Evolutionary conservation across 768 basidiomycete genomes (phyloP), one percentile per base, ranked within the genome.

Genomic region (Saitozyma podzolica): DNA sequence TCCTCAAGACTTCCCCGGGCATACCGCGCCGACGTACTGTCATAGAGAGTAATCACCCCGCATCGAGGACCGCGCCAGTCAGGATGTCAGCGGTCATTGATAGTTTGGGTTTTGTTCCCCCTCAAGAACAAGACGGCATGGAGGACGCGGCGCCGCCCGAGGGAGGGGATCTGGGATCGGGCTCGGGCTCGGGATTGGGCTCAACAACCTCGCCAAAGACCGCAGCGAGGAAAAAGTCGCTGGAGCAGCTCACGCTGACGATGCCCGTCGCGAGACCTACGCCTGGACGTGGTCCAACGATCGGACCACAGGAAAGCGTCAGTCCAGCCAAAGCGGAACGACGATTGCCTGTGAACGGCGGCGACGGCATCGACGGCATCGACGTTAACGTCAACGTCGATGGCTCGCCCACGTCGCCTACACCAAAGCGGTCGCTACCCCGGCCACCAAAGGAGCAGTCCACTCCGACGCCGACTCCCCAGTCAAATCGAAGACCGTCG

Each of bases 391-490:
- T 60, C 45, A 10, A 16, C 45, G n/a, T 47, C 37, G 45, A 11
- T 13, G 45, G 45, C 13, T 65, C 66, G 13, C 68, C 70, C 3
- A 41, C 59, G 10, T 75, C 74, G 6, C 64, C 67, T 0, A 58
- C 62, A 7, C 61, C 74, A 0, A 66, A 56, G 50, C 57, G 74
- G 42, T 69, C 72, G 2, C 61, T 76, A 19, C 74, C 74, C 43
- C 63, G 68, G 29, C 74, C 74, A 14, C 74, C 73, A 6, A 62
- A 51, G 40, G 29, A 29, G 29, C 29, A 29, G 29, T 29, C 29
- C 29, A 29, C 29, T 29, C 29, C 29, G 29, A 29, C 29, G 2
- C 29, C 29, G 5, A 29, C 29, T 29, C 29, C 29, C 5, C 29
- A 29, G 5, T 29, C 29, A 5, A 29, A 29, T 5, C 2, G 29